Evolutionary conservation across 129 eudicot genomes (phyloP), one percentile per base, ranked within the genome.

Genomic region (Artemisia tridentata): DNA sequence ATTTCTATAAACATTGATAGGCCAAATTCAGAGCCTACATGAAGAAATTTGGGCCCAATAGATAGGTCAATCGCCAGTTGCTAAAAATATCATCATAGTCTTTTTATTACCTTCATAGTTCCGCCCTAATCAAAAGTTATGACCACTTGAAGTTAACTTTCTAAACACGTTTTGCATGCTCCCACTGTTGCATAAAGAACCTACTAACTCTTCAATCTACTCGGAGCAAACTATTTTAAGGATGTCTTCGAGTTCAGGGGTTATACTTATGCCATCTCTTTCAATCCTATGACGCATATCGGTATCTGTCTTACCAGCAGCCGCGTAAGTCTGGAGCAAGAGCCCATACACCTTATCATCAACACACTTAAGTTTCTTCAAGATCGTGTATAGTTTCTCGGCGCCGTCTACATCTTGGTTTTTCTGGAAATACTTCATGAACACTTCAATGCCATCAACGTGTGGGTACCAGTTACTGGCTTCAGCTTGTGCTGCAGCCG

Each of bases 341-440:
- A 69, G 76, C 18, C 63, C 54, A 52, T 86, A 86, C 53, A 75
- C 75, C 60, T 69, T 48, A 46, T 76, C 75, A 79, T 88, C 82
- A 49, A 86, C 85, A 62, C 80, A 68, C 7, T 80, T 76, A 11
- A 69, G 53, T 63, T 55, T 79, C 89, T 82, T 85, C 47, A 88
- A 71, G 47, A 80, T 69, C 70, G 53, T 14, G 77, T 62, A 80
- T 21, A 86, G 77, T 54, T 91, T 80, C 69, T 91, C 91, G 4
- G 85, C 93, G 43, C 82, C 70, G 45, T 76, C 80, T 0, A 75
- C 76, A 78, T 92, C 96, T 69, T 73, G 76, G 73, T 79, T 80
- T 78, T 69, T 58, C 77, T 72, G 73, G 13, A 80, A 84, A 73
- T 72, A 76, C 59, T 76, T 69, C 65, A 83, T 58, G 27, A 88